phyloP scores from a whole-genome alignment of 257 asterid species.

The Solanum peruvianum region DNA sequence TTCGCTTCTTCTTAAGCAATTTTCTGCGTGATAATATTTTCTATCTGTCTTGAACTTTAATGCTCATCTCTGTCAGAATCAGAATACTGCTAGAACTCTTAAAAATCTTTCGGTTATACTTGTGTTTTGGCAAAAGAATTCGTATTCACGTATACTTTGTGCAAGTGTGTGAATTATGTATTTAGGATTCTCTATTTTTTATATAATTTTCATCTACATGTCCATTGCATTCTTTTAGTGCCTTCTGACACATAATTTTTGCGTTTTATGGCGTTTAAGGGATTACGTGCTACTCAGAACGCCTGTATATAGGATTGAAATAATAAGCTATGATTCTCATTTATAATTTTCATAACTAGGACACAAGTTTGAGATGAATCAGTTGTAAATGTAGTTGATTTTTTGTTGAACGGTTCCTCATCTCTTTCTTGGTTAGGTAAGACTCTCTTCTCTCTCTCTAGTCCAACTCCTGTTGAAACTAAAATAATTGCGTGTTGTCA shows the following conservation, averaged over 20 bases:
- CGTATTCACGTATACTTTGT: not conserved
- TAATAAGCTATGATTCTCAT: not conserved
- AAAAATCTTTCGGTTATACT: not conserved
- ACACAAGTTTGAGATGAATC: not conserved
- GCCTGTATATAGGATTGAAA: not conserved
- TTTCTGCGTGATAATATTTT: not conserved
- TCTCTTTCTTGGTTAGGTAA: constrained; percentile 28
- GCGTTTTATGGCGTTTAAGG: not conserved
- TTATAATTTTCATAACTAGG: not conserved
- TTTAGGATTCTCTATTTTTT: not conserved
- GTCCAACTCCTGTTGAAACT: not conserved
- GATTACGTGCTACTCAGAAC: not conserved
- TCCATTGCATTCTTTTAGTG: not conserved
- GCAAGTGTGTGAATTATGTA: not conserved
- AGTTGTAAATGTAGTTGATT: constrained; percentile 2
- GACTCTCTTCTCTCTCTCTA: constrained; percentile 14
- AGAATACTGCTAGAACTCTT: not conserved
- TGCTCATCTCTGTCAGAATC: not conserved
- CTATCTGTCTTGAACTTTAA: not conserved
- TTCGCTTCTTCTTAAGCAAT: not conserved
- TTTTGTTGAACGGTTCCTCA: constrained; percentile 66
- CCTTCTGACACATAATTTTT: not conserved
- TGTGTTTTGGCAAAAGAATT: not conserved
- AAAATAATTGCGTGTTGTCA: not conserved
- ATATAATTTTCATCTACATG: not conserved